phyloP scores from a whole-genome alignment of 179 eudicot species.

The Amaranthus tricolor region DNA sequence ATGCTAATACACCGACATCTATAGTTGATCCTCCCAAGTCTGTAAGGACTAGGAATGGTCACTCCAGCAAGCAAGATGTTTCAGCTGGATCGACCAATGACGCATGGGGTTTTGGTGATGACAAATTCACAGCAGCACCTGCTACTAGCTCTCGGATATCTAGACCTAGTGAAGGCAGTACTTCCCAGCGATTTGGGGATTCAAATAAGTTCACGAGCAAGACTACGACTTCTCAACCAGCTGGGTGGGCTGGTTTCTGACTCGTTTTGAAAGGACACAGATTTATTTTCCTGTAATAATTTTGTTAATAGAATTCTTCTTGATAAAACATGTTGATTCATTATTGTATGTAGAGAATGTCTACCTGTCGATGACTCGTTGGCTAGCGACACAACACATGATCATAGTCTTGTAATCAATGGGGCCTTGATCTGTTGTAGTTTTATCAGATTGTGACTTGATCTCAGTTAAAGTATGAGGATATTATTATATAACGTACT shows the following conservation, averaged over 20 bases:
- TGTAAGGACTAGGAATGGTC: constrained; percentile 71
- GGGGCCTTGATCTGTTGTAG: not conserved
- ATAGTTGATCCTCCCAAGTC: constrained; percentile 40
- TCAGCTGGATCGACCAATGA: constrained; percentile 36
- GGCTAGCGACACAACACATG: constrained; percentile 13
- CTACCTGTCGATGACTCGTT: constrained; percentile 13
- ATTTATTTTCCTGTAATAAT: constrained; percentile 17
- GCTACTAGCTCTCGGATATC: constrained; percentile 44
- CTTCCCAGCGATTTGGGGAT: constrained; percentile 53
- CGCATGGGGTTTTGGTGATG: constrained; percentile 73
- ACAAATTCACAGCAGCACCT: constrained; percentile 69
- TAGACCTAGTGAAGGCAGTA: constrained; percentile 40
- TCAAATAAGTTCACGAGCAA: constrained; percentile 57
- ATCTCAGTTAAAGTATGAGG: not conserved
- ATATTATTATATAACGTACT: not conserved
- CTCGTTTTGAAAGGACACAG: constrained; percentile 8
- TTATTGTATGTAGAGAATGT: constrained; percentile 20
- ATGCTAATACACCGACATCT: constrained; percentile 36
- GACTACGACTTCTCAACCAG: constrained; percentile 61
- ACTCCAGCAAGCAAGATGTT: constrained; percentile 43
- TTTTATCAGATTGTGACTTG: not conserved
- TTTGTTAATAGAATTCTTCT: constrained; percentile 28
- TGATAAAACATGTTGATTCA: constrained; percentile 6
- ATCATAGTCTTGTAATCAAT: constrained; percentile 4
- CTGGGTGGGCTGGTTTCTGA: constrained; percentile 98